phyloP scores from a whole-genome alignment of 1,284 basidiomycete species.

The Takashimella koratensis region DNA sequence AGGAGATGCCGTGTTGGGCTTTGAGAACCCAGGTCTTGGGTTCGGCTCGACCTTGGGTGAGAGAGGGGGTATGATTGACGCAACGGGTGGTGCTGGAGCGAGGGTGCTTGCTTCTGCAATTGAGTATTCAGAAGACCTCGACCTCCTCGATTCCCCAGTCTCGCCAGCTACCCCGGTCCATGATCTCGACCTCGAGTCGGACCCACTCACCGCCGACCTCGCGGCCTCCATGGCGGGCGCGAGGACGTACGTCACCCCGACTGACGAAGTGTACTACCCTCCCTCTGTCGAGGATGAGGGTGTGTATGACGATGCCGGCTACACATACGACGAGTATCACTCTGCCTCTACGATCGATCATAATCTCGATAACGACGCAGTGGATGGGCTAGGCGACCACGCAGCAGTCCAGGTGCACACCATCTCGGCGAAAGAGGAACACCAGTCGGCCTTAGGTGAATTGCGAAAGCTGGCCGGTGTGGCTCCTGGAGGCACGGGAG shows the following conservation, averaged over 20 bases:
- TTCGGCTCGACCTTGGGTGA: not conserved
- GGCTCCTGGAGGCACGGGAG: not conserved
- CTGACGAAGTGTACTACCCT: too few species aligned
- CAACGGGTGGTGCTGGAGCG: not conserved
- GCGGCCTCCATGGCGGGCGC: too few species aligned
- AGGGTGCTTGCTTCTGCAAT: slow-evolving; percentile 2
- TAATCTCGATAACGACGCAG: not conserved
- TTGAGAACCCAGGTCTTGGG: slow-evolving; percentile 7
- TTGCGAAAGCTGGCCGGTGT: not conserved
- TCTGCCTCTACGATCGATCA: not conserved
- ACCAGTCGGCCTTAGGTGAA: not conserved
- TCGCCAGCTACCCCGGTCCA: not conserved
- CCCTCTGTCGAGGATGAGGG: too few species aligned
- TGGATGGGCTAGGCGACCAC: not conserved
- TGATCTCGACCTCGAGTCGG: too few species aligned
- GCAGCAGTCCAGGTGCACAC: not conserved
- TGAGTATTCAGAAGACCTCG: slow-evolving; percentile 14
- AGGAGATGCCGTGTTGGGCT: slow-evolving; percentile 3
- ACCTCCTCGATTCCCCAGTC: not conserved
- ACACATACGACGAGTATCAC: too few species aligned
- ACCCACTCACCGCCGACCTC: too few species aligned
- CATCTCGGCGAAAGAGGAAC: not conserved
- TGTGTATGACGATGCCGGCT: too few species aligned
- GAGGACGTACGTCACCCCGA: too few species aligned
- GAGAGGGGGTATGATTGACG: not conserved